Percentiles rank a stretch among this genome's conserved stretches.
Conservation (phyloP, 108 stramenopile species). For the Nitzschia sp. region DNA sequence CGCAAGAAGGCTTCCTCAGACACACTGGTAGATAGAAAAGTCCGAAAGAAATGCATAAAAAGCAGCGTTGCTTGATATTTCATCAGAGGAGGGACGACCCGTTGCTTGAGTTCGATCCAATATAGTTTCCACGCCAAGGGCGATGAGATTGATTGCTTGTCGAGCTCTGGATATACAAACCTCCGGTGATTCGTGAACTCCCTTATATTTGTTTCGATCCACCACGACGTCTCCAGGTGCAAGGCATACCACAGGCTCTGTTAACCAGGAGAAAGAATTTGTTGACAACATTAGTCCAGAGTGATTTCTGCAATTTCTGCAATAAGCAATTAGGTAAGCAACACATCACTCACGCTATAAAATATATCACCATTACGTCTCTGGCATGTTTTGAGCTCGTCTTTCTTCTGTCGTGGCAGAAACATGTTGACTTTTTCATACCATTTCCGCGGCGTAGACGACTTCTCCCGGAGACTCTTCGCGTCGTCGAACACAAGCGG, state of each 20-base stretch:
- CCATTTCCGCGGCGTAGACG: neutral
- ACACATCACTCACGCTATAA: slow-evolving; percentile 12
- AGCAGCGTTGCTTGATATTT: slow-evolving; percentile 12
- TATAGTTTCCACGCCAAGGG: slow-evolving; percentile 18
- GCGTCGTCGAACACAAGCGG: neutral
- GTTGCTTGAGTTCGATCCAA: slow-evolving; percentile 15
- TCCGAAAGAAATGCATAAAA: slow-evolving; percentile 5
- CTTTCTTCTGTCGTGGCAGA: slow-evolving; percentile 7
- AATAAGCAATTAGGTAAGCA: neutral
- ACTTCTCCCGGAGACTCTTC: neutral
- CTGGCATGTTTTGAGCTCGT: slow-evolving; percentile 9
- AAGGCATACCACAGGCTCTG: slow-evolving; percentile 14
- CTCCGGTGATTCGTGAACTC: neutral
- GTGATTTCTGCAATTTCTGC: neutral
- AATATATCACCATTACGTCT: neutral
- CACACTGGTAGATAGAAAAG: neutral
- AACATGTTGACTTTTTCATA: neutral
- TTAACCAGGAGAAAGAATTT: neutral
- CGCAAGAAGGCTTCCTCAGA: slow-evolving; percentile 9
- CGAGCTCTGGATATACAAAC: slow-evolving; percentile 5
- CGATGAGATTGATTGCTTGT: neutral
- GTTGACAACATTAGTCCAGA: neutral
- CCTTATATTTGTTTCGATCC: slow-evolving; percentile 1
- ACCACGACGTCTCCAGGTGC: slow-evolving; percentile 11
- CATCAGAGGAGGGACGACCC: slow-evolving; percentile 8